Evolutionary conservation across 108 stramenopile genomes (phyloP).

Genomic region (Aurantiochytrium sp.): DNA sequence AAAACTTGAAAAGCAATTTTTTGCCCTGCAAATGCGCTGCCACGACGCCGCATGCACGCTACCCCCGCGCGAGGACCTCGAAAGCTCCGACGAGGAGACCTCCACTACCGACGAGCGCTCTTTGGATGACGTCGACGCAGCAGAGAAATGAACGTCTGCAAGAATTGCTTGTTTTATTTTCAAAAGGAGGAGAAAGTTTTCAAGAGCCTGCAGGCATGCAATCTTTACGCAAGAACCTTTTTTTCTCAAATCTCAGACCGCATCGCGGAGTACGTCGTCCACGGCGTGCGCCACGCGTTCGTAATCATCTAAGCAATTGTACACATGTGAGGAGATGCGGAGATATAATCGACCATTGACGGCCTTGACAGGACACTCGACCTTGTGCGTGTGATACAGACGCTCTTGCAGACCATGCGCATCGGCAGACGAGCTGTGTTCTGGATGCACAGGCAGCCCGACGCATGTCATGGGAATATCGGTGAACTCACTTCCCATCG

Average conservation of each 20-base stretch:
- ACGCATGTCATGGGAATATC: not conserved
- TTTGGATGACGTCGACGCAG: no score
- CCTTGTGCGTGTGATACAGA: not conserved
- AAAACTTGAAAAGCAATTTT: no score
- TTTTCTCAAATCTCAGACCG: no score
- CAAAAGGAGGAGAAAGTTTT: not conserved
- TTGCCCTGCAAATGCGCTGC: no score
- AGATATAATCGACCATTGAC: not conserved
- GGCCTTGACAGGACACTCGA: not conserved
- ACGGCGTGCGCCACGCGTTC: not conserved
- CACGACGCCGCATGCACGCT: no score
- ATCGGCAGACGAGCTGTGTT: not conserved
- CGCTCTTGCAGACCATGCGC: not conserved
- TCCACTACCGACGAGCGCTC: no score
- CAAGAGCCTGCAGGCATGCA: not conserved
- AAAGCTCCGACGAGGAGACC: no score
- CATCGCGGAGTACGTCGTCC: not conserved
- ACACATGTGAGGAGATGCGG: not conserved
- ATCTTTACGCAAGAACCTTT: no score
- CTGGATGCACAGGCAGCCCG: not conserved
- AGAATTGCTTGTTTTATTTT: not conserved
- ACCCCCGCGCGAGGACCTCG: no score
- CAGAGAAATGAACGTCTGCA: no score
- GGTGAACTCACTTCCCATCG: not conserved
- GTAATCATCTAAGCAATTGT: not conserved